Base-by-base conservation (phyloP, 139 green algal genomes). In the Chloropicon primus region DNA sequence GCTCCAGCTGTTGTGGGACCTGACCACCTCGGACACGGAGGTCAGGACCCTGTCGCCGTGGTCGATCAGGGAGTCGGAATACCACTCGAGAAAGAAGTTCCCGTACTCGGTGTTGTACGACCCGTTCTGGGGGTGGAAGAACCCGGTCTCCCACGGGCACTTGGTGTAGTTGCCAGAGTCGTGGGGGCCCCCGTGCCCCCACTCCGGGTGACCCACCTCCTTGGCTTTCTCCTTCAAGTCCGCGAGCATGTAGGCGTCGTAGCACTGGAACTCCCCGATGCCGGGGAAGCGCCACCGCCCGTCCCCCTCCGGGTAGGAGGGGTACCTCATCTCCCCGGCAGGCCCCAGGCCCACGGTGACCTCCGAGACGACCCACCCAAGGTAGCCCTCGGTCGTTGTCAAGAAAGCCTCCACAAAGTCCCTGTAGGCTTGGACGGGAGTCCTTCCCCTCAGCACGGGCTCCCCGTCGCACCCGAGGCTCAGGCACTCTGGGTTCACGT, bases 211-310 rank as follows among this genome's bases (percentile, higher is more conserved):
- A 5, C 93, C 93, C 0, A 86, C 84, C 2, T 78, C 82, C 5
- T 91, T 76, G 1, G 87, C 87, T 73, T 84, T 79, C 5, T 73
- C 62, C 24, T 80, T 76, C 74, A 99, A 79, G 78, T 88, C 82
- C 17, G 79, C 82, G 21, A 99, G 89, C 95, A 98, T 97, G 89
- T 96, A 97, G 80, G 86, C 88, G 86, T 99, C 94, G 80, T 97
- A 98, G 87, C 95, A 98, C 85, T 99, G 94, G 86, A 98, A 98
- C 85, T 98, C 92, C 23, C 94, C 94, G 21, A 98, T 92, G 3
- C 94, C 94, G 2, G 94, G 94, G 79, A 98, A 98, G 22, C 91
- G 86, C 94, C 94, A 98, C 25, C 91, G 90, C 1, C 91, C 92
- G 73, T 96, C 91, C 1, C 92, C 93, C 76, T 97, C 93, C 17